Evolutionary conservation across 495 filamentous ascomycete species (phyloP), one percentile per base, ranked within the genome.

Genomic region (Daldinia caldariorum): DNA sequence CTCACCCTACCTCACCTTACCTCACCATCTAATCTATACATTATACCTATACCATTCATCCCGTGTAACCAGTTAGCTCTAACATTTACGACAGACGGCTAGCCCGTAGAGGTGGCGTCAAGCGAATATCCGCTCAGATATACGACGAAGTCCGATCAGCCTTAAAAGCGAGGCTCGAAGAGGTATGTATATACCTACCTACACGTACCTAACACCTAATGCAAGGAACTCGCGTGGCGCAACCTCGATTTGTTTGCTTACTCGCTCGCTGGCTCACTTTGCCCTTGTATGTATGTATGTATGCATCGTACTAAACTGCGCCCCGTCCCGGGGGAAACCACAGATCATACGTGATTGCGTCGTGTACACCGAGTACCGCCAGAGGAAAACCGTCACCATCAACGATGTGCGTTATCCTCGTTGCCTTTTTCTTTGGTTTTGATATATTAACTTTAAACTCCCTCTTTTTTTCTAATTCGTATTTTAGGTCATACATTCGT

Each of bases 31-130:
- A 26, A 26, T 26, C 26, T 3, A 26, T 47, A 47, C 18, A 5
- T 16, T 47, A 20, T 5, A 4, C 16, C 3, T 47, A 47, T 22
- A 3, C 1, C 18, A 47, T 6, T 22, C 9, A 10, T 47, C 18
- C 18, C 43, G 9, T 47, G 20, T 47, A 2, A 5, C 10, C 4
- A 12, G 20, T n/a, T 20, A 20, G 41, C 38, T 58, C 69, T 63
- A 57, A 66, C 35, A 13, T 13, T 20, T 29, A 1, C 31, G n/a
- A 22, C 59, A 94, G 92, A 51, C 91, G 92, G 58, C 82, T 96
- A 4, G 92, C 92, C 4, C 87, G 92, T 1, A 87, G 92, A 16
- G 92, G 92, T 4, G 92, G 92, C 0, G 86, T 95, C 5, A 91
- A 92, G 68, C 80, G 92, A 0, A 93, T 96, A 16, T 90, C 87